Evolutionary conservation across 345 rosid genomes (phyloP), one percentile per base, ranked within the genome.

Genomic region (Gossypium ekmanianum): DNA sequence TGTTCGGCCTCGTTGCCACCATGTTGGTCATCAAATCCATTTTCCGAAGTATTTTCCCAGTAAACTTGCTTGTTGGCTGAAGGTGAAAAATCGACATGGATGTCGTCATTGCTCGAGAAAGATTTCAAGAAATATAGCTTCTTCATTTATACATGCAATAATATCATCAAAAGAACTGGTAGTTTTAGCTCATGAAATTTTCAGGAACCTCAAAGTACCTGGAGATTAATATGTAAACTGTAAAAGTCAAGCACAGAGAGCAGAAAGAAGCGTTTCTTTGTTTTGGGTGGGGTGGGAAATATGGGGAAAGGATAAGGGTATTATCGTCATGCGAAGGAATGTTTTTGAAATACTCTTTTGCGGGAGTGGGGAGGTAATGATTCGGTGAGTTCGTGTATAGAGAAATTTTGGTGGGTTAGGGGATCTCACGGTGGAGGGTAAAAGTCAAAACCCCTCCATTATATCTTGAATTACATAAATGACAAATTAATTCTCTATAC

Each of bases 81-180:
- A 0, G 83, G 78, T 20, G 78, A 86, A 68, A 71, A 81, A 34
- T 2, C 22, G 7, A 61, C 45, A 54, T 75, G 78, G 77, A 14
- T 47, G 75, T 47, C 82, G 43, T 84, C 88, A 80, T 76, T 81
- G 74, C 79, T 85, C 45, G 93, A 71, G 39, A 88, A 89, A 57
- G 94, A 88, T 77, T 83, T 86, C 73, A 94, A 92, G 81, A 81
- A 92, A 85, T 92, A 94, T 50, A 94, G 82, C 79, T 93, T 95
- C 91, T 91, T 95, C 99, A 95, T 95, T 77, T 77, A 44, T 73
- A 56, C 52, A 80, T 34, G 41, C 41, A 5, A 34, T 34, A 34
- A 34, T 65, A 78, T 73, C 86, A 79, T 69, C 76, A 72, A 54
- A 68, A 77, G 51, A 77, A 63, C 66, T 34, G 52, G 74, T 58